A percentile compares a stretch with the other conserved stretches of the same genome.
These are phyloP conservation scores for Tylopilus sp. DNA, from an alignment of 1,284 basidiomycete species.

Conservation along the genomic window DNA sequence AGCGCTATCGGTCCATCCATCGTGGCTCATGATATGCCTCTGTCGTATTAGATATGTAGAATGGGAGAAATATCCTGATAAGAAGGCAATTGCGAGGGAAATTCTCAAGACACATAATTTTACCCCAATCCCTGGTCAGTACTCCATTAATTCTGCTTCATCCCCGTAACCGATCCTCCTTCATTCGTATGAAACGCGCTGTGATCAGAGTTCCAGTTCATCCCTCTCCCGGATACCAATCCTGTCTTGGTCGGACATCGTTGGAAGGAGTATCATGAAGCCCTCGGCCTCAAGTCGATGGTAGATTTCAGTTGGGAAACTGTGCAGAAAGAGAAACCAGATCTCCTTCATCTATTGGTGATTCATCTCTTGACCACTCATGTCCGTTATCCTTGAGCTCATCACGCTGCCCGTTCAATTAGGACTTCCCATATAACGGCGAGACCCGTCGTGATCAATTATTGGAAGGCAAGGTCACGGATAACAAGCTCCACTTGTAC, in stretches of 20 bases:
- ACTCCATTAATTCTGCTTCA: not conserved
- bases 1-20: no score
- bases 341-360: conserved; percentile 64
- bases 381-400: not conserved
- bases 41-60: conserved; percentile 22
- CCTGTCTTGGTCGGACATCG: conserved; percentile 62
- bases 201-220: conserved; percentile 56
- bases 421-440: conserved; percentile 32
- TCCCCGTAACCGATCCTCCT: not conserved
- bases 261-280: conserved; percentile 67
- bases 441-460: conserved; percentile 27
- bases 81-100: conserved; percentile 22
- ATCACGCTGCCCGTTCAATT: not conserved
- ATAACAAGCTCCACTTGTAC: conserved; percentile 31
- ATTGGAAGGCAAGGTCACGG: conserved; percentile 24
- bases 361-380: conserved; percentile 24
- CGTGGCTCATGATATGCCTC: not conserved
- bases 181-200: not conserved
- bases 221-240: conserved; percentile 62
- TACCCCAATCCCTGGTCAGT: conserved; percentile 25
- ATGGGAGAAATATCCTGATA: conserved; percentile 27
- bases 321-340: conserved; percentile 64
- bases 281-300: conserved; percentile 57
- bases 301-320: conserved; percentile 66
- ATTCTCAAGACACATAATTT: conserved; percentile 26